Evolutionary conservation across 306 rosid genomes (phyloP).

Genomic region (Cicer judaicum): DNA sequence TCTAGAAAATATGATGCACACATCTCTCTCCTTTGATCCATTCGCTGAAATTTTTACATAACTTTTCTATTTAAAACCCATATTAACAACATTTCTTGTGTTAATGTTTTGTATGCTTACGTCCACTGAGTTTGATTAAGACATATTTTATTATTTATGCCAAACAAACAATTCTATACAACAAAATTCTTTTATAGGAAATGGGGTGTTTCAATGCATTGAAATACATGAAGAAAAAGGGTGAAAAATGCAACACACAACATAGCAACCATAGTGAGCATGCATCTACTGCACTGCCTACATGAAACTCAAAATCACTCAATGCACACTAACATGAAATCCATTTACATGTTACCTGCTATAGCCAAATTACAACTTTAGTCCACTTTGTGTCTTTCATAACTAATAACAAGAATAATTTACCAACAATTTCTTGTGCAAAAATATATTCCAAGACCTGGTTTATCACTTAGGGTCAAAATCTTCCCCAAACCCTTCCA

Average conservation of each 20-base stretch:
- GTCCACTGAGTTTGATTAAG: too few relatives aligned
- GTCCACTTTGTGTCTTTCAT: too few relatives aligned
- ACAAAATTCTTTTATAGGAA: slow-evolving; percentile 38
- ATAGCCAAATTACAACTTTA: too few relatives aligned
- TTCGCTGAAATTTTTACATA: background rate
- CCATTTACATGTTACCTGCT: too few relatives aligned
- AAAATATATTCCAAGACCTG: too few relatives aligned
- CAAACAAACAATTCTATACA: slow-evolving; percentile 34
- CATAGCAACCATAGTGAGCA: slow-evolving; percentile 47
- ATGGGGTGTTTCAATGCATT: slow-evolving; percentile 83
- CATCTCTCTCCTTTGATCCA: background rate
- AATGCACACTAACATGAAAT: slow-evolving; percentile 58
- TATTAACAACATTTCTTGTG: background rate
- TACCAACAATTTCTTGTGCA: too few relatives aligned
- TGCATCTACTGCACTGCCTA: slow-evolving; percentile 57
- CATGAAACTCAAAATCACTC: slow-evolving; percentile 50
- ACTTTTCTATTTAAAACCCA: too few relatives aligned
- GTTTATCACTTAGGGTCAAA: too few relatives aligned
- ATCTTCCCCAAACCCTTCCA: too few relatives aligned
- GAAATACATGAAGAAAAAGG: slow-evolving; percentile 73
- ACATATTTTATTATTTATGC: slow-evolving; percentile 16
- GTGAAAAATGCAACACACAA: slow-evolving; percentile 47
- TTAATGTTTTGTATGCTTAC: background rate
- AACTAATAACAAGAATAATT: too few relatives aligned
- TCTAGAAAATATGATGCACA: slow-evolving; percentile 27